Evolutionary conservation across 305 asterid genomes (phyloP).

Genomic region (Ajuga reptans): DNA sequence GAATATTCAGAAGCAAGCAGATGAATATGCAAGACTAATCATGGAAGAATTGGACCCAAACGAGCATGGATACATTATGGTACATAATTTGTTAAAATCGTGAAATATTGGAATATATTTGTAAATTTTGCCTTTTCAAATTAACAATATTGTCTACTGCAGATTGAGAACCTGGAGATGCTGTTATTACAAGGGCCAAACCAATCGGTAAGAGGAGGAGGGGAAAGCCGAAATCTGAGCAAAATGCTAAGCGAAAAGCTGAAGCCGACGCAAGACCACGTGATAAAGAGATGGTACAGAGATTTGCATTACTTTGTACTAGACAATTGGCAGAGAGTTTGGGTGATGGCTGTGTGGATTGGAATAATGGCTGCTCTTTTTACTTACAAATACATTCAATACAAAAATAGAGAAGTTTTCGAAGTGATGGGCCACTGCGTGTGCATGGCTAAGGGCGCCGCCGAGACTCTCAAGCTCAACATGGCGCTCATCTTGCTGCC

Average conservation of each 20-base stretch:
- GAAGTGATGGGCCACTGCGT: conserved; percentile 76
- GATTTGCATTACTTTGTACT: conserved; percentile 43
- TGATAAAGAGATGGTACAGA: conserved; percentile 36
- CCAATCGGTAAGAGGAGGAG: conserved; percentile 49
- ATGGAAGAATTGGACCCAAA: conserved; percentile 94
- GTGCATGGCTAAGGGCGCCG: conserved; percentile 84
- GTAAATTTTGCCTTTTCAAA: too few species aligned
- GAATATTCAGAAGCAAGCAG: conserved; percentile 87
- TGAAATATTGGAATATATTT: too few species aligned
- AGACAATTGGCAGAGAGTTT: conserved; percentile 76
- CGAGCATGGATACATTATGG: conserved; percentile 75
- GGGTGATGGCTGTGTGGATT: conserved; percentile 75
- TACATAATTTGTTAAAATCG: too few species aligned
- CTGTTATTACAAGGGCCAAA: conserved; percentile 74
- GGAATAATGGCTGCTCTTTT: conserved; percentile 65
- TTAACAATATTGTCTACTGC: not conserved
- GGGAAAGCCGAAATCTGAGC: conserved; percentile 67
- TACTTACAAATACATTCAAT: conserved; percentile 60
- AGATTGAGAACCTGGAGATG: conserved; percentile 88
- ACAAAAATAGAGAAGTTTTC: conserved; percentile 44
- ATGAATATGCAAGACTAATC: conserved; percentile 86
- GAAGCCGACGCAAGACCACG: conserved; percentile 36
- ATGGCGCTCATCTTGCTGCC: conserved; percentile 80
- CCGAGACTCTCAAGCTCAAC: conserved; percentile 82
- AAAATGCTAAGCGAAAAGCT: conserved; percentile 64